Base-by-base conservation (phyloP, 257 asterid species). In the Dorcoceras hygrometricum region DNA sequence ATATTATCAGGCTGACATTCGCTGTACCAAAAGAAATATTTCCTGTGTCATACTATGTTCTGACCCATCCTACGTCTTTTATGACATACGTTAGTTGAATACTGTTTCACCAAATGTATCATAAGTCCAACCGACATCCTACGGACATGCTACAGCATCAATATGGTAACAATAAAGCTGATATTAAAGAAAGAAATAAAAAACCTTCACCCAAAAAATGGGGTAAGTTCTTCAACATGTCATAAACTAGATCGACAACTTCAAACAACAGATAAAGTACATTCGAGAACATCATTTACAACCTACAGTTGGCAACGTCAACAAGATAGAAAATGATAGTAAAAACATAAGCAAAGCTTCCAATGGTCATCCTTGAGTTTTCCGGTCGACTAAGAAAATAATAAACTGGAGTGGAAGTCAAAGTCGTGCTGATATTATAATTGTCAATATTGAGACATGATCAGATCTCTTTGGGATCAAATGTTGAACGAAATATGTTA, bases 171-270 rank as follows among this genome's bases (percentile, higher is more conserved):
- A 63, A 63, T 63, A 27, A 53, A 43, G 23, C 12, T 39, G 51
- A 63, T 32, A 46, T 51, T 23, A 23, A 43, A 43, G 29, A 27
- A 39, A 43, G 34, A 25, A 51, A 0, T 18, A 0, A 11, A 46
- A 23, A 34, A 8, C 3, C 2, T 16, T 8, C 10, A 50, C 1
- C 51, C 53, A 19, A 61, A 20, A 7, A 27, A 75, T n/a, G 10
- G 10, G 57, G 34, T 61, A 46, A 46, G 62, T 63, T 50, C 69
- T 68, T 59, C 36, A 48, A 26, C 29, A 5, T 53, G 65, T 71
- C 23, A 23, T 10, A 69, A 18, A 24, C 57, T 43, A 65, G 48
- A 39, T 12, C 65, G 27, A 23, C 72, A 53, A 48, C 48, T 59
- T 26, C 29, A 28, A 59, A n/a, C 12, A 39, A 29, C 26, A 36